phyloP scores from a whole-genome alignment of 2,329 filamentous ascomycete species.

The Diaporthe sp. region DNA sequence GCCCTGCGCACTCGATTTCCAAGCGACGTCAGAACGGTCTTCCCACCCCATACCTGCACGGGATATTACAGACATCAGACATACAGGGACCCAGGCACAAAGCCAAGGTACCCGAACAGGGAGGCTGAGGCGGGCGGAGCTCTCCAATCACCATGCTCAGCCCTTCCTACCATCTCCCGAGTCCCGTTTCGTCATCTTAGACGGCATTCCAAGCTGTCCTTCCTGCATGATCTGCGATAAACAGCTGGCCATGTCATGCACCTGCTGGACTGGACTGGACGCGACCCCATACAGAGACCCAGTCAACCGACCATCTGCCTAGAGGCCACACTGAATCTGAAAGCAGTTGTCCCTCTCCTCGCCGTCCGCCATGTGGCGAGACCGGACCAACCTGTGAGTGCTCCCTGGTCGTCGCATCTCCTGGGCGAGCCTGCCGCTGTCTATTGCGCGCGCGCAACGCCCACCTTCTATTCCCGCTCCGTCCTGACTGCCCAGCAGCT shows the following conservation, averaged over 20 bases:
- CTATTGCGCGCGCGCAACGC: constrained; percentile 35
- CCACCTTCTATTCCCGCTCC: not conserved
- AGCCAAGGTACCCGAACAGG: constrained; percentile 17
- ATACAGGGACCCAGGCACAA: constrained; percentile 6
- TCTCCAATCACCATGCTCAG: constrained; percentile 33
- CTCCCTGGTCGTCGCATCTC: constrained; percentile 5
- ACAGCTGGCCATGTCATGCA: constrained; percentile 39
- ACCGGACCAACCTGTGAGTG: constrained; percentile 97
- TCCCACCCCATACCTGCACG: not conserved
- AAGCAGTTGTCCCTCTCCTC: constrained; percentile 43
- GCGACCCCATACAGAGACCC: constrained; percentile 9
- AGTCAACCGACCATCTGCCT: constrained; percentile 23
- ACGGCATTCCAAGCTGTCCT: constrained; percentile 16
- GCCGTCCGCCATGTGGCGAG: constrained; percentile 92
- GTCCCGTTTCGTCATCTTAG: constrained; percentile 34
- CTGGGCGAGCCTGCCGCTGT: not conserved
- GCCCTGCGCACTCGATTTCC: not conserved
- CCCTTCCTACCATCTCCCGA: constrained; percentile 35
- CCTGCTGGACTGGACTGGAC: constrained; percentile 28
- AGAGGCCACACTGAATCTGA: constrained; percentile 32
- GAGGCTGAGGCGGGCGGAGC: constrained; percentile 36
- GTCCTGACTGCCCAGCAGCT: constrained; percentile 67
- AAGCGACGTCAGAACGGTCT: constrained; percentile 1
- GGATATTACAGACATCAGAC: not conserved
- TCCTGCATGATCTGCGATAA: constrained; percentile 32